Evolutionary conservation across 1,284 basidiomycete genomes (phyloP), one percentile per base, ranked within the genome.

Genomic region (Hortiboletus rubellus): DNA sequence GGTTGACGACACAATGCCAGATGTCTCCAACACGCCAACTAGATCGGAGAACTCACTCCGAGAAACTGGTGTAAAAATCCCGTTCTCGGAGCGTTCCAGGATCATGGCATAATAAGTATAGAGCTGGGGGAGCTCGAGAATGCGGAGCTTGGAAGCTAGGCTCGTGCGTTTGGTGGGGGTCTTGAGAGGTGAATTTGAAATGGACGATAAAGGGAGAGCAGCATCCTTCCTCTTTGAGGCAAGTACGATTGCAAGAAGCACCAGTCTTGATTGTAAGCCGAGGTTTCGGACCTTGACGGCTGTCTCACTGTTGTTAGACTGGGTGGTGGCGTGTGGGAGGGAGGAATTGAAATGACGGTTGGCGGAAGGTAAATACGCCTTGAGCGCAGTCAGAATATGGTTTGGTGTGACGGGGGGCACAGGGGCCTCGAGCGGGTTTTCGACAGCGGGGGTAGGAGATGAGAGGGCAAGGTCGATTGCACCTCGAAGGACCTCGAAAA

Each of bases 21-120:
- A 78, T 7, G 86, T 88, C 70, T 92, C 91, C 37, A 92, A 74
- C 54, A 92, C 74, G 24, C 82, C 82, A 1, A 89, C 67, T 2
- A 92, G 75, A 61, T 92, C 90, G 0, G 78, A 76, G 62, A 92
- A 92, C 63, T 92, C 90, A 67, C 82, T 87, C 8, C 89, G 80
- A 10, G 86, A 89, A 5, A 87, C 87, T 4, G 87, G 77, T 0
- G 78, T 72, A 63, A 91, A 87, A 11, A 82, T 68, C 7, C 77
- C 78, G 22, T 72, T 74, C 15, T 83, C 82, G 12, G 78, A 76
- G 22, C 86, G 81, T 7, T 77, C 75, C 12, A 92, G 79, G 46
- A 89, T 74, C 2, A 77, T 66, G 34, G 72, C 68, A 65, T 92
- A 92, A 68, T 84, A 91, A 0, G 80, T 67, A 59, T 91, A 81